Evolutionary conservation across 2,329 filamentous ascomycete species (phyloP).

Genomic region (Geosmithia putterillii): DNA sequence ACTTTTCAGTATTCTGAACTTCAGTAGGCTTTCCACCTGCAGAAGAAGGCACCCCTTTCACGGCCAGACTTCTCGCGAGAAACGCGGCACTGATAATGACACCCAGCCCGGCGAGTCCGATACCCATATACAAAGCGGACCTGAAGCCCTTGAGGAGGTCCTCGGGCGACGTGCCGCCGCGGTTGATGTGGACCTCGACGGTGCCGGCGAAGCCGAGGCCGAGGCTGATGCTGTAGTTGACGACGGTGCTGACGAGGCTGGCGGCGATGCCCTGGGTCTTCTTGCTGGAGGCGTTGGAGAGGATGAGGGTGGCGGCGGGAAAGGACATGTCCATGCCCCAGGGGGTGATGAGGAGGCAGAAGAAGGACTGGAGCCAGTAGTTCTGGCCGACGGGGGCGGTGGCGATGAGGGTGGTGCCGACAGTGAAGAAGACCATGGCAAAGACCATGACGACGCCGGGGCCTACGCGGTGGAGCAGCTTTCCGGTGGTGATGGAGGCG

Average conservation of each 20-base stretch:
- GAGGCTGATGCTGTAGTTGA: conserved; percentile 58
- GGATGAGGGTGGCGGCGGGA: conserved; percentile 47
- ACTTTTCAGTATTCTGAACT: no score
- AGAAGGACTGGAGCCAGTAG: conserved; percentile 55
- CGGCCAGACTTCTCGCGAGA: background rate
- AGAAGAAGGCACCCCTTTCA: no score
- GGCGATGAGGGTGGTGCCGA: conserved; percentile 28
- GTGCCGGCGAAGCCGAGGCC: conserved; percentile 55
- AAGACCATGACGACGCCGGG: conserved; percentile 28
- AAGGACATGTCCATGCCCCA: conserved; percentile 58
- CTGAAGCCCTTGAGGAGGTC: conserved; percentile 19
- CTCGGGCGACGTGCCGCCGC: conserved; percentile 9
- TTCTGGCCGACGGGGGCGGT: conserved; percentile 38
- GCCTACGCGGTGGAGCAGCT: conserved; percentile 21
- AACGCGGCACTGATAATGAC: conserved; percentile 5
- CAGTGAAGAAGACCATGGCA: conserved; percentile 29
- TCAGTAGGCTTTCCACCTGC: no score
- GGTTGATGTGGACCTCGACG: conserved; percentile 33
- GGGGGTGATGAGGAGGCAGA: conserved; percentile 43
- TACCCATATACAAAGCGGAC: conserved; percentile 26
- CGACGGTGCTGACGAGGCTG: conserved; percentile 48
- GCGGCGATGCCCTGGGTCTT: conserved; percentile 33
- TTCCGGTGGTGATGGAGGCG: conserved; percentile 30
- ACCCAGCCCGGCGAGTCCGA: conserved; percentile 18
- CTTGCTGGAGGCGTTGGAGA: conserved; percentile 37